A percentile compares a stretch with the other conserved stretches of the same genome.
phyloP scores from a whole-genome alignment of 2,329 filamentous ascomycete species.

The Aspergillus alliaceus region DNA sequence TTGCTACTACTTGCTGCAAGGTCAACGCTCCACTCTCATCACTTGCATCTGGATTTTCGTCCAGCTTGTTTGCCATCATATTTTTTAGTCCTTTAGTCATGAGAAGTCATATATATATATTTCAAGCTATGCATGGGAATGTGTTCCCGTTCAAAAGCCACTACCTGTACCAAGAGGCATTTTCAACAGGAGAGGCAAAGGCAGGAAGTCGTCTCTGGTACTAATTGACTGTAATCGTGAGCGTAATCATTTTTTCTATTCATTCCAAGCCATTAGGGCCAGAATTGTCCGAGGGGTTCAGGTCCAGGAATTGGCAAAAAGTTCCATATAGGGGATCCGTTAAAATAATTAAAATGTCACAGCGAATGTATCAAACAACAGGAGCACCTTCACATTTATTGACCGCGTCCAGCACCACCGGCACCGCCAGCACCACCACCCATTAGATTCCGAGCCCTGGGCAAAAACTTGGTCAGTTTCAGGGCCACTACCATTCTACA shows the following conservation, averaged over 20 bases:
- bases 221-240: background rate
- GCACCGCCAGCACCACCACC: constrained; percentile 45
- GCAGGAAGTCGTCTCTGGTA: too few relatives aligned
- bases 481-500: background rate
- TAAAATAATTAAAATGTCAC: background rate
- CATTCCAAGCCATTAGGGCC: background rate
- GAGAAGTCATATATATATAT: background rate
- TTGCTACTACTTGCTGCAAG: constrained; percentile 19
- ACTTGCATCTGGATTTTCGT: constrained; percentile 22
- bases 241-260: background rate
- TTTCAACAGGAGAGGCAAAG: too few relatives aligned
- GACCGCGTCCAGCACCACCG: constrained; percentile 38
- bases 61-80: constrained; percentile 12
- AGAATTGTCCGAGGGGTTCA: background rate
- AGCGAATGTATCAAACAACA: background rate
- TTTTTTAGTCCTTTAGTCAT: background rate
- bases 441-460: constrained; percentile 68
- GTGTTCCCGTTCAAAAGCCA: background rate
- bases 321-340: background rate
- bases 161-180: too few relatives aligned
- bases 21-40: constrained; percentile 29
- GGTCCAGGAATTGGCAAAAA: too few relatives aligned
- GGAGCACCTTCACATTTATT: background rate
- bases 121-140: background rate
- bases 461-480: constrained; percentile 14